These are phyloP conservation scores for Eimeria maxima DNA, from an alignment of 169 alveolate genomes.

Conservation along the genomic window DNA sequence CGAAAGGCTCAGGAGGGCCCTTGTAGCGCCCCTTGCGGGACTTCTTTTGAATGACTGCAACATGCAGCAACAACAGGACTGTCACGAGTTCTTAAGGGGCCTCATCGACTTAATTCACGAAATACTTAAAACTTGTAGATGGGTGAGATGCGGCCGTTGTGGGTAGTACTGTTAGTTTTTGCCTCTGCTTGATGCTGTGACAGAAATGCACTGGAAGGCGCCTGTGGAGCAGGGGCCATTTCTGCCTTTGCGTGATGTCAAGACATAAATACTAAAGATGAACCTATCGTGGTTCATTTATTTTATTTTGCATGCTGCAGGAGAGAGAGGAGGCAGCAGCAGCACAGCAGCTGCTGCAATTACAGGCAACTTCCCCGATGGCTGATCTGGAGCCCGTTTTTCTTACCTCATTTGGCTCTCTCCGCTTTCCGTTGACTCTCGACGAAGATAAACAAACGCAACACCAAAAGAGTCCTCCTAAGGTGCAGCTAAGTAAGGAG, in stretches of 20 bases:
- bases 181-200: neutral
- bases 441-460: neutral
- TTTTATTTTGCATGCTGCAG: slow-evolving; percentile 36
- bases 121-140: slow-evolving; percentile 51
- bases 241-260: neutral
- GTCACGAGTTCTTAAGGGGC: slow-evolving; percentile 63
- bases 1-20: slow-evolving; percentile 65
- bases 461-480: neutral
- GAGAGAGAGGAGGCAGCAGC: slow-evolving; percentile 72
- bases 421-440: neutral
- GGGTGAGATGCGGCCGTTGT: slow-evolving; percentile 36
- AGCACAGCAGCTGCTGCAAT: slow-evolving; percentile 70
- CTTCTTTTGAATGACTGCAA: slow-evolving; percentile 63
- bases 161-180: neutral
- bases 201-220: neutral
- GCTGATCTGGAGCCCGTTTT: neutral
- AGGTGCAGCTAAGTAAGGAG: neutral
- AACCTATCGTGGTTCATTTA: neutral
- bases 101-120: slow-evolving; percentile 66
- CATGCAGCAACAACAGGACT: slow-evolving; percentile 76
- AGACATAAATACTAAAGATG: neutral
- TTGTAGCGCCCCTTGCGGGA: slow-evolving; percentile 67
- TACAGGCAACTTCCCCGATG: slow-evolving; percentile 14
- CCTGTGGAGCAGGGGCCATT: neutral
- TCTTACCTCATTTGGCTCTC: neutral